These are phyloP conservation scores for Penicillium coprophilum DNA, from an alignment of 495 filamentous ascomycete species.

Conservation along the genomic window DNA sequence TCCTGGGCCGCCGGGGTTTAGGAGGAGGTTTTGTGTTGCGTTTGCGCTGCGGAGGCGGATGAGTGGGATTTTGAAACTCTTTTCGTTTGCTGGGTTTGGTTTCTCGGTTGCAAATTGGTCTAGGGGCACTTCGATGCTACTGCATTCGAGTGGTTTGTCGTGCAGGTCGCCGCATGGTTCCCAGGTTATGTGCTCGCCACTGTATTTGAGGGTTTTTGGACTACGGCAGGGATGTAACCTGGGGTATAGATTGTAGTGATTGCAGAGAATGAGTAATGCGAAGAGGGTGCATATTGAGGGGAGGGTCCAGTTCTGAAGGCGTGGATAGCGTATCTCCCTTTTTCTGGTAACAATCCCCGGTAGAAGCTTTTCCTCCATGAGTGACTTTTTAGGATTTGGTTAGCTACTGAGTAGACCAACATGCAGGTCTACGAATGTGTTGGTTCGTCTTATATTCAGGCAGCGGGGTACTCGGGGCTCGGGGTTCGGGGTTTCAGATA, in stretches of 20 bases:
- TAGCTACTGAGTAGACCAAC: neutral
- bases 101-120: constrained; percentile 40
- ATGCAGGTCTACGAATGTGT: neutral
- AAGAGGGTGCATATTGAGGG: neutral
- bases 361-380: neutral
- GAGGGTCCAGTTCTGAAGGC: neutral
- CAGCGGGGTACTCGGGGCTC: neutral
- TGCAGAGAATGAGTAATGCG: neutral
- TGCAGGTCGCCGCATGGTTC: constrained; percentile 34
- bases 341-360: neutral
- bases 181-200: constrained; percentile 40
- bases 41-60: constrained; percentile 39
- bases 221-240: neutral
- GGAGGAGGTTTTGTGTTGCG: constrained; percentile 41
- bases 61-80: constrained; percentile 43
- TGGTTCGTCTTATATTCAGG: neutral
- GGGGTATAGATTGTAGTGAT: neutral
- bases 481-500: too few relatives aligned
- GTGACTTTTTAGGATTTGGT: neutral
- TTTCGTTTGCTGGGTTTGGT: constrained; percentile 16
- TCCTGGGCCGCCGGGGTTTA: constrained; percentile 50
- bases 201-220: constrained; percentile 19
- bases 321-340: neutral
- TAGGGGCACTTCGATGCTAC: constrained; percentile 37
- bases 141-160: constrained; percentile 29